A percentile compares a stretch with the other conserved stretches of the same genome.
Conservation (phyloP, 345 rosid species). For the Populus euphratica region DNA sequence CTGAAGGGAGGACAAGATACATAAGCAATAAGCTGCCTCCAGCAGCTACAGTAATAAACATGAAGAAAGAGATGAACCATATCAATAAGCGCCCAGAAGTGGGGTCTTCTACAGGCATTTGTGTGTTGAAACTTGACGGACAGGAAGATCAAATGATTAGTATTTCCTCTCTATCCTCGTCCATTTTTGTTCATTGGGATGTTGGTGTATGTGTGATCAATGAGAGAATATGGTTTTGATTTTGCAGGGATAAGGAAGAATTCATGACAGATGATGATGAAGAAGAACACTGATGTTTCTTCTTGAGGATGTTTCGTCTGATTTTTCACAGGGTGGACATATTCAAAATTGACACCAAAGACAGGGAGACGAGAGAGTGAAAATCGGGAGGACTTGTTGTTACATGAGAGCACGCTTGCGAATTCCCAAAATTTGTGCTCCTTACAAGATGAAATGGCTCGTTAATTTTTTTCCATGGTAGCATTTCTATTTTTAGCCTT, state of each 20-base stretch:
- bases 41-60: constrained; percentile 37
- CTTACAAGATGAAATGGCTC: neutral
- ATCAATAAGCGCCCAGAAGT: constrained; percentile 51
- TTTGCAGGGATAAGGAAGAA: neutral
- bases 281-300: neutral
- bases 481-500: neutral
- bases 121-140: neutral
- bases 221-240: neutral
- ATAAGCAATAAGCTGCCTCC: constrained; percentile 64
- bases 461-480: neutral
- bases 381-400: neutral
- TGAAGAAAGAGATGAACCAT: constrained; percentile 51
- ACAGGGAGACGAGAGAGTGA: neutral
- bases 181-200: constrained; percentile 12
- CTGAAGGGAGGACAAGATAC: constrained; percentile 49
- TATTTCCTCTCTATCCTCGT: constrained; percentile 15
- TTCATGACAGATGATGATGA: constrained; percentile 4
- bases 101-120: constrained; percentile 74
- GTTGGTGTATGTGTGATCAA: neutral
- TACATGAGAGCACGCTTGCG: neutral
- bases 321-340: constrained; percentile 23
- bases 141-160: neutral
- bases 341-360: constrained; percentile 24
- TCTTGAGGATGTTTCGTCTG: neutral
- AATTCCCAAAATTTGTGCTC: neutral